Conservation (phyloP, 1,139 yeast species). For the Zygosaccharomyces sapae region DNA sequence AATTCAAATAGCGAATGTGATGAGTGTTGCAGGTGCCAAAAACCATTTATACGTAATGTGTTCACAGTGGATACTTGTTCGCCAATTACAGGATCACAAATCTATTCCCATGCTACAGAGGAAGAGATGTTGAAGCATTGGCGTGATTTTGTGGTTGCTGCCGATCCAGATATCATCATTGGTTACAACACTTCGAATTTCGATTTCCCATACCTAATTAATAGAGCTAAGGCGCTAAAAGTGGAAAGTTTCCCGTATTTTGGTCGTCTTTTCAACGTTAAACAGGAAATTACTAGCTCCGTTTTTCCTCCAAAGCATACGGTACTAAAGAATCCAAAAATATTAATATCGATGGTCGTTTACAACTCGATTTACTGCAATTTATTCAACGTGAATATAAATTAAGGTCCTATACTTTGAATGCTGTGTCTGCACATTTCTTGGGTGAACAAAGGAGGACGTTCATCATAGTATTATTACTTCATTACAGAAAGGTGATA, state of each 20-base stretch:
- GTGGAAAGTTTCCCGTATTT: conserved; percentile 75
- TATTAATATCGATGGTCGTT: conserved; percentile 89
- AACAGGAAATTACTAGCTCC: conserved; percentile 76
- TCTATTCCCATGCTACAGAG: conserved; percentile 71
- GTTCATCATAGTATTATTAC: conserved; percentile 96
- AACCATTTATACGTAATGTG: conserved; percentile 90
- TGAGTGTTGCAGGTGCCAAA: conserved; percentile 66
- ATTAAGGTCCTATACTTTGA: conserved; percentile 87
- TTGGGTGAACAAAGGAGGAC: conserved; percentile 93
- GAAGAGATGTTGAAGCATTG: conserved; percentile 78
- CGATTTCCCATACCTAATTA: conserved; percentile 88
- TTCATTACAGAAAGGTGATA: conserved; percentile 85
- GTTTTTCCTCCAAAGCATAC: conserved; percentile 88
- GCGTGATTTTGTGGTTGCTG: conserved; percentile 76
- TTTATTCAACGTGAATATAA: conserved; percentile 93
- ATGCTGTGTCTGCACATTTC: conserved; percentile 93
- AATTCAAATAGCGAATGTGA: conserved; percentile 95
- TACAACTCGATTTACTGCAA: conserved; percentile 90
- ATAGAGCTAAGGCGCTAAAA: conserved; percentile 74
- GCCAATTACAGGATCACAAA: conserved; percentile 90
- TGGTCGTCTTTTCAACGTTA: conserved; percentile 64
- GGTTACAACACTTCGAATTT: conserved; percentile 95
- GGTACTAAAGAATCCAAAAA: conserved; percentile 93
- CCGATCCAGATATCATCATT: conserved; percentile 94
- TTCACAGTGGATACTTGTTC: conserved; percentile 90